Percentiles rank a stretch among this genome's conserved stretches.
Evolutionary conservation across 331 rosid species (phyloP).

Genomic region (Dryas integrifolia): DNA sequence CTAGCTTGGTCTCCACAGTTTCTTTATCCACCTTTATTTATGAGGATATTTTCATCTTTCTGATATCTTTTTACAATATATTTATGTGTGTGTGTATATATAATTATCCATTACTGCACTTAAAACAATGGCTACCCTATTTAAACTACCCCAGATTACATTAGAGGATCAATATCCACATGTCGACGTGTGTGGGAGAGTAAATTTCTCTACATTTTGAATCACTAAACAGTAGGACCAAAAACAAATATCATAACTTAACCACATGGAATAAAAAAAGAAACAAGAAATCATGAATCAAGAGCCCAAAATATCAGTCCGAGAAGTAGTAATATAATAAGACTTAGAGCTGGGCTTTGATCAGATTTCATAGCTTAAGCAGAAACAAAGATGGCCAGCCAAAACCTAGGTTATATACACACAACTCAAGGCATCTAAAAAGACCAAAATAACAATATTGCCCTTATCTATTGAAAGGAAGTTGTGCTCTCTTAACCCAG

Average conservation of each 20-base stretch:
- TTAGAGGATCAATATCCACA: background rate
- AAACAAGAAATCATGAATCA: background rate
- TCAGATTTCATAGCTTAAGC: slow-evolving; percentile 7
- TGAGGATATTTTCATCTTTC: background rate
- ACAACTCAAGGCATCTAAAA: background rate
- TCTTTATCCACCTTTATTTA: background rate
- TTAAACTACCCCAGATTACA: background rate
- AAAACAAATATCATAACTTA: background rate
- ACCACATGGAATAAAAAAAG: background rate
- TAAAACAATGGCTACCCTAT: background rate
- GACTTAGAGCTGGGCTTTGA: background rate
- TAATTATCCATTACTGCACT: background rate
- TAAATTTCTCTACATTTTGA: background rate
- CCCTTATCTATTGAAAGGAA: background rate
- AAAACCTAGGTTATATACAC: background rate
- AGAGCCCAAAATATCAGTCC: background rate
- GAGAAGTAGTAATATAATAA: background rate
- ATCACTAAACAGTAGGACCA: background rate
- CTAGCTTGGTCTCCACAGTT: background rate
- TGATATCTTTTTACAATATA: background rate
- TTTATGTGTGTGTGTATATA: too few relatives aligned
- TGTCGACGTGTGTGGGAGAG: too few relatives aligned
- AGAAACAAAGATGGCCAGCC: background rate
- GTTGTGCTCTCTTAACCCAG: background rate
- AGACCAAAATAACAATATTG: background rate